phyloP scores from a whole-genome alignment of 768 basidiomycete genomes.

The Suillus subluteus region DNA sequence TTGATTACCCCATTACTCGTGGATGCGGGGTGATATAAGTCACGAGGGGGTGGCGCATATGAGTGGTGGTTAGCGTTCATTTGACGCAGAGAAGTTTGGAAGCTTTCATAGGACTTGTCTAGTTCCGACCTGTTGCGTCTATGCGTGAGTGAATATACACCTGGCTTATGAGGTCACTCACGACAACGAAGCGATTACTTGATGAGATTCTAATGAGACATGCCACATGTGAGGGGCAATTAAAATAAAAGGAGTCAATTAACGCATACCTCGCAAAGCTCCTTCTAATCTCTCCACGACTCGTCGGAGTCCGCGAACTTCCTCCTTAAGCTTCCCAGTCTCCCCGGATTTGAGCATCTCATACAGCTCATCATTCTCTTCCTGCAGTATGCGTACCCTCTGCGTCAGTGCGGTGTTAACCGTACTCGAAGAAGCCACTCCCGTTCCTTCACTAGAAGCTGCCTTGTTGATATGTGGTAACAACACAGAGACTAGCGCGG shows the following conservation, averaged over 20 bases:
- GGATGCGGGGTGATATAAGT: constrained; percentile 43
- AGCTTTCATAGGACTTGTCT: constrained; percentile 73
- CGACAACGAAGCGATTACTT: constrained; percentile 72
- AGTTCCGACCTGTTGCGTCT: constrained; percentile 62
- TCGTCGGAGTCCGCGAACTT: constrained; percentile 69
- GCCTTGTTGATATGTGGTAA: constrained; percentile 63
- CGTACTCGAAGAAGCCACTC: constrained; percentile 50
- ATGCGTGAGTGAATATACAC: constrained; percentile 19
- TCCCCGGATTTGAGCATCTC: constrained; percentile 73
- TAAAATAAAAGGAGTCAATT: constrained; percentile 5
- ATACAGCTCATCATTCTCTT: constrained; percentile 89
- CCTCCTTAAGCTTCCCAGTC: constrained; percentile 81
- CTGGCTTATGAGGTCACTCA: constrained; percentile 39
- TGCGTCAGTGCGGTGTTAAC: constrained; percentile 78
- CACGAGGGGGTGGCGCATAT: constrained; percentile 48
- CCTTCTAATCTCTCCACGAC: constrained; percentile 71
- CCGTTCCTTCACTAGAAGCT: constrained; percentile 32
- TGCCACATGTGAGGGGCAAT: constrained; percentile 14
- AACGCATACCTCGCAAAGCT: constrained; percentile 69
- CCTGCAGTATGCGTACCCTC: constrained; percentile 71
- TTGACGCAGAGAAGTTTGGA: constrained; percentile 50
- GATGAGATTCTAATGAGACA: constrained; percentile 67
- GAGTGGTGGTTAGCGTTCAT: constrained; percentile 43
- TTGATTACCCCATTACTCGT: constrained; percentile 45
- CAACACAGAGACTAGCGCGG: constrained; percentile 67